Evolutionary conservation across 805 yeast genomes (phyloP), one percentile per base, ranked within the genome.

Genomic region (Saturnispora serradocipensis): DNA sequence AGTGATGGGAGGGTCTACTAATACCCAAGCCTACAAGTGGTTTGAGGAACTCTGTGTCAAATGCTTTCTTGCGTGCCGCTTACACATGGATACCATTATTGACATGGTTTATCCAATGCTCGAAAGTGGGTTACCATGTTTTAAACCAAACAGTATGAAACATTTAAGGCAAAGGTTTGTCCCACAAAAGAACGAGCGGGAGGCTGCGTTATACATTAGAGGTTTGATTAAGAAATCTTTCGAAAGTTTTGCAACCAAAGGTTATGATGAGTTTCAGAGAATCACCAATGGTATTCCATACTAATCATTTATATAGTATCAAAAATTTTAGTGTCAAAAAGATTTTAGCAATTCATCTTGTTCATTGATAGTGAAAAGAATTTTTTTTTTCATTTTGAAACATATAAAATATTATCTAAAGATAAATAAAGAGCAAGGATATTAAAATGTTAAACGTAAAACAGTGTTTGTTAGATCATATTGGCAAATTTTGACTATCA

Each of bases 201-300:
- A 91, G 46, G 97, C 97, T 7, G 88, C 95, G 9, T 61, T 72
- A 35, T 79, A 75, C 58, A 85, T 93, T 81, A 77, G 86, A 56
- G 76, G 81, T 2, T 76, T 93, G 69, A 83, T 93, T 56, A 75
- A 73, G 57, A 86, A 84, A 70, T 82, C 95, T 53, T 85, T 81
- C 67, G 98, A 91, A 67, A 86, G 95, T 68, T 71, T 81, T 61
- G 88, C 84, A 62, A 93, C 99, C 35, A 86, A 84, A 63, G 98
- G 97, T 20, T 93, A 93, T 67, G 99, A 93, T 65, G 97, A 90
- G 71, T 93, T 93, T 81, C 99, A 93, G 70, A 76, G 95, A 61
- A 67, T 93, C 58, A 93, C 99, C 36, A 93, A 93, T 62, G 99
- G 99, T 53, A 93, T 93, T 66, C 99, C 99, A 16, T 91, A 90